Conservation (phyloP, 371 early-diverging fungal genomes). For the Coemansia sp. region DNA sequence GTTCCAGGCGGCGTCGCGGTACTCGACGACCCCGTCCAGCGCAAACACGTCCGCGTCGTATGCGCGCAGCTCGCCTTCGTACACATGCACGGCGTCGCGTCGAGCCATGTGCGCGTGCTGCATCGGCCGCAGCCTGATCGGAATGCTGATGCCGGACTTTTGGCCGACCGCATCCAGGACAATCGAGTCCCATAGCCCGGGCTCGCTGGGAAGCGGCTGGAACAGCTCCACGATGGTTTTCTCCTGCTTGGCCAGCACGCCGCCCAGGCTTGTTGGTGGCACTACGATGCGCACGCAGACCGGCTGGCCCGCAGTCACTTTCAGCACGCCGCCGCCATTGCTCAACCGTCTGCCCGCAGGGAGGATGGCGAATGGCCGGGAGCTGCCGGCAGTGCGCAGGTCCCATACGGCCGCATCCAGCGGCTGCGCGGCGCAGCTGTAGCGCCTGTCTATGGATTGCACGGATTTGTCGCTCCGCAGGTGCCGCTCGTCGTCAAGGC, state of each 20-base stretch:
- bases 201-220: slow-evolving; percentile 15
- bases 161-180: slow-evolving; percentile 14
- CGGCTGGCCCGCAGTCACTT: slow-evolving; percentile 11
- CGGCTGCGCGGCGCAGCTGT: slow-evolving; percentile 14
- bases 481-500: background rate
- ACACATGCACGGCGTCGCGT: slow-evolving; percentile 16
- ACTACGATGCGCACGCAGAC: slow-evolving; percentile 18
- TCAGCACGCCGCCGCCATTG: background rate
- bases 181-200: slow-evolving; percentile 19
- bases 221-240: slow-evolving; percentile 2
- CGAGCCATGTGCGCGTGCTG: slow-evolving; percentile 8
- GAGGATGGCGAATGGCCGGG: slow-evolving; percentile 12
- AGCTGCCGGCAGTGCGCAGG: background rate
- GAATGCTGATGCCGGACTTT: slow-evolving; percentile 1
- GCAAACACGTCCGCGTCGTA: slow-evolving; percentile 11
- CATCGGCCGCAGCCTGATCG: slow-evolving; percentile 6
- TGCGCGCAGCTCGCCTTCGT: slow-evolving; percentile 15
- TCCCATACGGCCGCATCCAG: slow-evolving; percentile 7
- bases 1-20: slow-evolving; percentile 19
- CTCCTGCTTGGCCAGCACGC: background rate
- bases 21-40: slow-evolving; percentile 9
- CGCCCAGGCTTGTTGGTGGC: slow-evolving; percentile 1
- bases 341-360: background rate
- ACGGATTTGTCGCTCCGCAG: background rate
- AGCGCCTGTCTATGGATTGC: background rate